Evolutionary conservation across 768 basidiomycete genomes (phyloP).

Genomic region (Candolleomyces eurysporus): DNA sequence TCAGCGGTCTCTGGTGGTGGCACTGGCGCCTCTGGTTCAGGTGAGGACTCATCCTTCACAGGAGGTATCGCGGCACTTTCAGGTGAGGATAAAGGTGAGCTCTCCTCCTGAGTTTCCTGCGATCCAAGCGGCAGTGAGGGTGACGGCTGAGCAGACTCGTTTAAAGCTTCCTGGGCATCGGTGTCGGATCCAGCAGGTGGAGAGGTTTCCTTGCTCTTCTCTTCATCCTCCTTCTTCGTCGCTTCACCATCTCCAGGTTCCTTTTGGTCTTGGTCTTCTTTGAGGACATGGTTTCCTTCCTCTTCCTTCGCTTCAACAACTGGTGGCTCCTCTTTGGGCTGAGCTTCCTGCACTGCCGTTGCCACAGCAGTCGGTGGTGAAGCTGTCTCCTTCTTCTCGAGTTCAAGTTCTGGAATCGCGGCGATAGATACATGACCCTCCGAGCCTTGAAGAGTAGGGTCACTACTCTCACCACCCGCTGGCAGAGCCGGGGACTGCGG

Average conservation of each 20-base stretch:
- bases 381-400: not conserved
- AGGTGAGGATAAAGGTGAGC: not conserved
- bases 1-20: too few species aligned
- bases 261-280: too few species aligned
- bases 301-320: too few species aligned
- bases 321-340: not conserved
- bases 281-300: too few species aligned
- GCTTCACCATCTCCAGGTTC: too few species aligned
- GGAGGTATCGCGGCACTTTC: not conserved
- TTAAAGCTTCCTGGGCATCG: not conserved
- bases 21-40: not conserved
- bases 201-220: not conserved
- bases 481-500: slow-evolving; percentile 36
- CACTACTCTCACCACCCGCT: not conserved
- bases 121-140: not conserved
- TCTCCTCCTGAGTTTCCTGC: not conserved
- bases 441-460: not conserved
- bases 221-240: too few species aligned
- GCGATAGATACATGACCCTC: not conserved
- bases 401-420: not conserved
- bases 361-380: not conserved
- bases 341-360: not conserved
- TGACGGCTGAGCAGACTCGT: not conserved
- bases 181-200: not conserved
- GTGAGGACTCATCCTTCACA: not conserved